Evolutionary conservation across 805 yeast genomes (phyloP).

Genomic region (Ogataea polymorpha): DNA sequence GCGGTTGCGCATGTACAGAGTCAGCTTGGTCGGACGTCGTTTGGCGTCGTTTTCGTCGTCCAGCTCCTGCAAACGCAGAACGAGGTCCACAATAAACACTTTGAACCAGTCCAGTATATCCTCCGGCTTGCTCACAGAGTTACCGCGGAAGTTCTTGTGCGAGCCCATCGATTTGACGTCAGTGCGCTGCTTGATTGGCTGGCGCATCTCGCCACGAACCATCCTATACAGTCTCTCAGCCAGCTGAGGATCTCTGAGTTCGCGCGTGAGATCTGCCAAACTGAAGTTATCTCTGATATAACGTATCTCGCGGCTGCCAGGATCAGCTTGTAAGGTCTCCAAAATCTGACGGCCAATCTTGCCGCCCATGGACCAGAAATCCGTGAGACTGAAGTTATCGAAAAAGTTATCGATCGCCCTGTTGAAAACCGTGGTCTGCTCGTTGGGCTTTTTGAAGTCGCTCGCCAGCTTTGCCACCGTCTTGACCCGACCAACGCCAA

Average conservation of each 20-base stretch:
- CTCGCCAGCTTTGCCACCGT: constrained; percentile 84
- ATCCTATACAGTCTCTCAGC: constrained; percentile 57
- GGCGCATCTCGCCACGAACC: constrained; percentile 58
- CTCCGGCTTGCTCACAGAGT: constrained; percentile 45
- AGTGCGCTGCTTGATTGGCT: constrained; percentile 55
- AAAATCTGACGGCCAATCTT: constrained; percentile 66
- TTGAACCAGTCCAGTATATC: constrained; percentile 77
- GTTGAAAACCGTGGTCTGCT: constrained; percentile 71
- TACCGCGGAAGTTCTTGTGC: constrained; percentile 69
- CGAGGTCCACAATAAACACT: constrained; percentile 78
- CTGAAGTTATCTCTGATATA: constrained; percentile 50
- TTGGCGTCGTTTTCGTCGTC: constrained; percentile 56
- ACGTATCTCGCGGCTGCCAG: constrained; percentile 34
- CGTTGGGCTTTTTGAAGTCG: constrained; percentile 79
- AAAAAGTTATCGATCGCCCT: constrained; percentile 51
- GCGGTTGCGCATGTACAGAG: constrained; percentile 35
- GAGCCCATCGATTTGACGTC: constrained; percentile 86
- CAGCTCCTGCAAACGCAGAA: constrained; percentile 65
- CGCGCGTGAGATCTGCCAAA: constrained; percentile 33
- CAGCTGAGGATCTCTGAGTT: constrained; percentile 41
- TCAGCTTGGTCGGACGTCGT: constrained; percentile 55
- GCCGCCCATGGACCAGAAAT: constrained; percentile 91
- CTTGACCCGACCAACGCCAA: constrained; percentile 78
- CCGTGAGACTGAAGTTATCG: constrained; percentile 58
- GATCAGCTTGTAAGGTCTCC: constrained; percentile 48